Percentiles rank a stretch among this genome's conserved stretches.
phyloP scores from a whole-genome alignment of 108 stramenopile species.

The Skeletonema grethae region DNA sequence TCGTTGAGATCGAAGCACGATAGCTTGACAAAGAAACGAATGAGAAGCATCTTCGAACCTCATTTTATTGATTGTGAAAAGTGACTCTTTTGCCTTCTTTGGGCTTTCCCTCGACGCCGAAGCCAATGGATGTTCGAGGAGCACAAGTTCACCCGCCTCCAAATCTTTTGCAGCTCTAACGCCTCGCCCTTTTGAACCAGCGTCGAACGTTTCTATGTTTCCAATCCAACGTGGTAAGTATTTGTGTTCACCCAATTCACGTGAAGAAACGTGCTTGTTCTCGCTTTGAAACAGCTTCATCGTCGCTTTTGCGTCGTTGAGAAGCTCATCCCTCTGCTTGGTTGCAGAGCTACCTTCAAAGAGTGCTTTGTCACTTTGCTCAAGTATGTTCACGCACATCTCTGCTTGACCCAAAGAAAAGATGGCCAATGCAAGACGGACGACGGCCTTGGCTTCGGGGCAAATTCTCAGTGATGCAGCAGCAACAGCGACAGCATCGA shows the following conservation, averaged over 20 bases:
- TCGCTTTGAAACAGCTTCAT: too few relatives aligned
- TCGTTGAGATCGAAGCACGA: constrained; percentile 18
- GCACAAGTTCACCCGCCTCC: constrained; percentile 7
- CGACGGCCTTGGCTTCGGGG: constrained; percentile 9
- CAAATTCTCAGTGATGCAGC: constrained; percentile 24
- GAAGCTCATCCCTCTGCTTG: not conserved
- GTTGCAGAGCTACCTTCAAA: not conserved
- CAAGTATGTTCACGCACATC: not conserved
- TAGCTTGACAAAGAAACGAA: constrained; percentile 12
- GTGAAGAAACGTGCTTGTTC: not conserved
- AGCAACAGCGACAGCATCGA: constrained; percentile 18
- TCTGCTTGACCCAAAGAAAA: constrained; percentile 10
- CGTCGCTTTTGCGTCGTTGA: not conserved
- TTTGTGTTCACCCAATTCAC: not conserved
- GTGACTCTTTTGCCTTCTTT: constrained; percentile 2
- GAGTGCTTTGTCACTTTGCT: too few relatives aligned
- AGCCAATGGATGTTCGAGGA: constrained; percentile 14
- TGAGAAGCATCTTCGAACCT: constrained; percentile 6
- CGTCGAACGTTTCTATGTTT: constrained; percentile 19
- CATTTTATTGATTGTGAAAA: constrained; percentile 11
- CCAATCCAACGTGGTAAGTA: constrained; percentile 18
- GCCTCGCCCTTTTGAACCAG: constrained; percentile 21
- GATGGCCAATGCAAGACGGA: constrained; percentile 17
- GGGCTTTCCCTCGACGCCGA: constrained; percentile 1
- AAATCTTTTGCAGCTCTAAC: constrained; percentile 12